A percentile compares a stretch with the other conserved stretches of the same genome.
Evolutionary conservation across 2,329 filamentous ascomycete genomes (phyloP).

Genomic region (Volutella citrinella): DNA sequence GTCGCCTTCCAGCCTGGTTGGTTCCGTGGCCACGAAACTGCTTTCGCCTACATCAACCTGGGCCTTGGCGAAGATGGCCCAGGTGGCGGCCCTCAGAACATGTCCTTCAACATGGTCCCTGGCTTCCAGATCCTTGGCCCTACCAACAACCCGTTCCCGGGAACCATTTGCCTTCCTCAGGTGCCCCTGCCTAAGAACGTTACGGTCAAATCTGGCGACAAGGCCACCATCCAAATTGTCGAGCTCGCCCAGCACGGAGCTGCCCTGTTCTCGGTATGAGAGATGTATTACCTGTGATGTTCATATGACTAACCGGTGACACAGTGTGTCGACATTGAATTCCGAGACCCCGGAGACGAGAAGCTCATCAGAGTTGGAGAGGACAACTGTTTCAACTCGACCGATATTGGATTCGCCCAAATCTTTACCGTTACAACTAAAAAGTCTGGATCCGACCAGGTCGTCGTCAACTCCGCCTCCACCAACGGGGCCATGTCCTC

Average conservation of each 20-base stretch:
- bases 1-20: slow-evolving; percentile 89
- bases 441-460: slow-evolving; percentile 36
- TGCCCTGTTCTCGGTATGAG: slow-evolving; percentile 71
- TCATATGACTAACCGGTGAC: no score
- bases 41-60: slow-evolving; percentile 86
- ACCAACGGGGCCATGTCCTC: slow-evolving; percentile 23
- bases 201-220: slow-evolving; percentile 74
- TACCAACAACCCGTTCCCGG: slow-evolving; percentile 78
- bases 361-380: slow-evolving; percentile 69
- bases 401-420: slow-evolving; percentile 70
- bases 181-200: slow-evolving; percentile 75
- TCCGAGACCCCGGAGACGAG: slow-evolving; percentile 71
- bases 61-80: slow-evolving; percentile 72
- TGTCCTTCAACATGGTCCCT: slow-evolving; percentile 78
- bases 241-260: slow-evolving; percentile 83
- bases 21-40: slow-evolving; percentile 84
- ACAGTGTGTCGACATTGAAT: slow-evolving; percentile 92
- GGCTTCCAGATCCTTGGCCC: slow-evolving; percentile 84
- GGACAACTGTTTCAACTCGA: slow-evolving; percentile 87
- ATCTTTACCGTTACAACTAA: slow-evolving; percentile 67
- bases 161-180: slow-evolving; percentile 85
- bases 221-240: slow-evolving; percentile 86
- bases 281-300: neutral
- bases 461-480: no score
- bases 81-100: slow-evolving; percentile 70